Base-by-base conservation (phyloP, 1,284 basidiomycete species). In the Cryptococcus sp. region DNA sequence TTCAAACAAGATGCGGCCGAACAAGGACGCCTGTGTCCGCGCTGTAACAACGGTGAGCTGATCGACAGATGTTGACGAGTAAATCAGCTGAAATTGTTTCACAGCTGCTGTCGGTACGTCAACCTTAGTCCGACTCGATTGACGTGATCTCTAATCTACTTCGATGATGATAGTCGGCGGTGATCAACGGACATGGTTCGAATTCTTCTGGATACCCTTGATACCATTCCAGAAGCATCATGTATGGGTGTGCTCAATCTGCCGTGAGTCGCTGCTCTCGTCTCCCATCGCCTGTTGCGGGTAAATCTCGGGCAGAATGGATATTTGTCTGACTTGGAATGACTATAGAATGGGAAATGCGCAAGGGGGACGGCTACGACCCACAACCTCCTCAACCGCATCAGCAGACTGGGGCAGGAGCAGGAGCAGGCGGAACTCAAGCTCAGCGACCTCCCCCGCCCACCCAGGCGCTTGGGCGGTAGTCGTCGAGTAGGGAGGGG, bases 191-290 rank as follows among this genome's bases (percentile, higher is more conserved):
- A 73, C 68, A 38, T 73, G 72, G 73, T 77, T 77, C 48, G 72
- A 76, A 55, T 63, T 76, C 48, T 78, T 74, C 66, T 78, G 68
- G 67, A 67, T 78, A 17, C 74, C 74, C 8, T 58, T 78, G 17
- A 71, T 78, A 25, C 76, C 76, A 10, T 76, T 75, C 61, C 53
- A 47, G 8, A 71, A 71, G 64, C 58, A 64, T 23, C 56, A 63
- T 15, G 69, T 78, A 50, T 78, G 74, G 74, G 61, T 72, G 16
- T 78, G 76, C 59, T 62, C 65, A 23, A 72, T 72, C 43, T 78
- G 76, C 54, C 65, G 73, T 77, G 61, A 64, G 75, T 72, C 17
- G 8, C 27, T 16, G 45, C 40, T 25, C 25, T 25, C 15, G 5
- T 35, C 50, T 25, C n/a, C 20, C 42, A 20, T 22, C 11, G 15